Percentiles rank a stretch among this genome's conserved stretches.
Conservation (phyloP, 2,329 filamentous ascomycete genomes). For the Diaporthe australafricana region DNA sequence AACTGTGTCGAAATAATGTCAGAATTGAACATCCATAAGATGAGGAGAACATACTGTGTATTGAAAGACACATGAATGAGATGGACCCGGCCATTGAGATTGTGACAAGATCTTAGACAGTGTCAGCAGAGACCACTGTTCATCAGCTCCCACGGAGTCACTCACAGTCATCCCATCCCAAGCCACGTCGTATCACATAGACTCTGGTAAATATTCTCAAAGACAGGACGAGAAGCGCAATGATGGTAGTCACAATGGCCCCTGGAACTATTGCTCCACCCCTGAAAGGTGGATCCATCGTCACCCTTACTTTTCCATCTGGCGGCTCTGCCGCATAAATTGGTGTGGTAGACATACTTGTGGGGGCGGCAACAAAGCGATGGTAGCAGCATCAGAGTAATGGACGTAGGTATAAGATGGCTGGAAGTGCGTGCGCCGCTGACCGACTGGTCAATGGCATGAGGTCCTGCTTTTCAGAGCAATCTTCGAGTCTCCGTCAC, state of each 20-base stretch:
- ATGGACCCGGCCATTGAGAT: background rate
- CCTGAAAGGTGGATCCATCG: background rate
- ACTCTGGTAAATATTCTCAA: background rate
- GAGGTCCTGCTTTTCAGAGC: too few relatives aligned
- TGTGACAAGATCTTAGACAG: background rate
- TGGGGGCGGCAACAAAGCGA: too few relatives aligned
- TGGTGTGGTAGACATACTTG: background rate
- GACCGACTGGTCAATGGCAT: too few relatives aligned
- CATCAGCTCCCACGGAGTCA: background rate
- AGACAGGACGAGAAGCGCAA: background rate
- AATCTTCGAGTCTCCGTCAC: too few relatives aligned
- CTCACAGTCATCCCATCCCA: background rate
- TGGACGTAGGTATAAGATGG: too few relatives aligned
- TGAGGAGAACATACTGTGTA: too few relatives aligned
- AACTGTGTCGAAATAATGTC: background rate
- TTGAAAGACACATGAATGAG: background rate
- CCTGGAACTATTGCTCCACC: background rate
- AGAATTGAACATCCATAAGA: too few relatives aligned
- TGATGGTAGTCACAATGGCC: background rate
- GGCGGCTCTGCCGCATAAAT: background rate
- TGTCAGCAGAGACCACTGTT: background rate
- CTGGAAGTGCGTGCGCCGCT: too few relatives aligned
- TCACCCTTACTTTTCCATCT: background rate
- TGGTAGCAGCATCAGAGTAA: too few relatives aligned
- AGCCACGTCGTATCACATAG: background rate